Percentiles rank a stretch among this genome's conserved stretches.
phyloP scores from a whole-genome alignment of 768 basidiomycete genomes.

The Baorangia bicolor region DNA sequence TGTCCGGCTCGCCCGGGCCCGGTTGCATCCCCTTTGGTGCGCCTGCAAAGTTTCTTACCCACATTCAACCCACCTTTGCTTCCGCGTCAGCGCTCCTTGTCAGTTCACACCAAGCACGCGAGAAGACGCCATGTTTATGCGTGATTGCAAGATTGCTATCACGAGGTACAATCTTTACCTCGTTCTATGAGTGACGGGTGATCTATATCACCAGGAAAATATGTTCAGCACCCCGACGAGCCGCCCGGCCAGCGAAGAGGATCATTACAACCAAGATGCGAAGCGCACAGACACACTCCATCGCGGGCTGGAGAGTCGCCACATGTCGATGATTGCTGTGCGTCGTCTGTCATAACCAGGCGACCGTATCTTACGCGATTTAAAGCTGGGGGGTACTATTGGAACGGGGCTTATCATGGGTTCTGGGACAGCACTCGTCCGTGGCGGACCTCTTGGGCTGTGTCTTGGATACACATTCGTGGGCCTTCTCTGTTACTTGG shows the following conservation, averaged over 20 bases:
- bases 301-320: conserved; percentile 52
- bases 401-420: conserved; percentile 61
- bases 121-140: neutral
- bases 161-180: neutral
- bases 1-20: neutral
- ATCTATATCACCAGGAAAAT: neutral
- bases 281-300: conserved; percentile 33
- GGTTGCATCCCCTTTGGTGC: neutral
- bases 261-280: conserved; percentile 28
- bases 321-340: conserved; percentile 61
- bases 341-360: conserved; percentile 8
- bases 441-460: conserved; percentile 58
- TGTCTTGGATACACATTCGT: conserved; percentile 45
- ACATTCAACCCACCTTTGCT: neutral
- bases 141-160: neutral
- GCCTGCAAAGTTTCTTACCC: neutral
- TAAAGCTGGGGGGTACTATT: conserved; percentile 48
- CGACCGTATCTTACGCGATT: neutral
- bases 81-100: neutral
- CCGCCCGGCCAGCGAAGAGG: conserved; percentile 11
- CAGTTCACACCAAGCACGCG: neutral
- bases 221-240: neutral
- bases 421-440: conserved; percentile 58
- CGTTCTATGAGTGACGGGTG: neutral
- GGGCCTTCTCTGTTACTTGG: conserved; percentile 59